Percentiles rank a stretch among this genome's conserved stretches.
Evolutionary conservation across 768 basidiomycete species (phyloP).

Genomic region (Tulasnella sp.): DNA sequence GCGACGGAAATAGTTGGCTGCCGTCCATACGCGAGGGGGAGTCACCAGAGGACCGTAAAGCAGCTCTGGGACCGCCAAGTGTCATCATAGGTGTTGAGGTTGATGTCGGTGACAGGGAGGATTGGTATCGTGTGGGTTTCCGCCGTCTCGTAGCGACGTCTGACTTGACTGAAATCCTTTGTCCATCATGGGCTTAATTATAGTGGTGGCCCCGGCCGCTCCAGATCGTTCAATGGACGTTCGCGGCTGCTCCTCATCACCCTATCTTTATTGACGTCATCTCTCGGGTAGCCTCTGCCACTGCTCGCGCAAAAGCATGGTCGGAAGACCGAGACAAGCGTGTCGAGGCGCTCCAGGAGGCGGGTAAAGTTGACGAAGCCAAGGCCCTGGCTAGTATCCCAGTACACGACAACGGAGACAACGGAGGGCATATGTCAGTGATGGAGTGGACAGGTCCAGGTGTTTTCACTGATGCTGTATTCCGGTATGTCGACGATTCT

Average conservation of each 20-base stretch:
- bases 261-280: conserved; percentile 33
- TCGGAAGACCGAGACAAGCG: too few relatives aligned
- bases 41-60: too few relatives aligned
- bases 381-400: too few relatives aligned
- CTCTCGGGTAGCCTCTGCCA: conserved; percentile 27
- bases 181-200: too few relatives aligned
- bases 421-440: conserved; percentile 25
- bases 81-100: conserved; percentile 35
- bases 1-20: too few relatives aligned
- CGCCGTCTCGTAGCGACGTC: not conserved
- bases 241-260: conserved; percentile 31
- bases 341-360: too few relatives aligned
- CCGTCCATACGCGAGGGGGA: too few relatives aligned
- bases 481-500: conserved; percentile 9
- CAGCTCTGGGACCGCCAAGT: conserved; percentile 1
- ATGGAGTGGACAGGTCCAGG: conserved; percentile 33
- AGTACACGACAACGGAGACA: not conserved
- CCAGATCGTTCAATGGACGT: conserved; percentile 38
- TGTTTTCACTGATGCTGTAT: conserved; percentile 18
- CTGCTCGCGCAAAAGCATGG: too few relatives aligned
- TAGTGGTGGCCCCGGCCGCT: conserved; percentile 31
- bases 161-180: too few relatives aligned
- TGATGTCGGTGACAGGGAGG: conserved; percentile 34
- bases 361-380: too few relatives aligned
- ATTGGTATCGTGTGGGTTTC: conserved; percentile 29